Evolutionary conservation across 495 filamentous ascomycete species (phyloP), one percentile per base, ranked within the genome.

Genomic region (Penicillium psychrofluorescens): DNA sequence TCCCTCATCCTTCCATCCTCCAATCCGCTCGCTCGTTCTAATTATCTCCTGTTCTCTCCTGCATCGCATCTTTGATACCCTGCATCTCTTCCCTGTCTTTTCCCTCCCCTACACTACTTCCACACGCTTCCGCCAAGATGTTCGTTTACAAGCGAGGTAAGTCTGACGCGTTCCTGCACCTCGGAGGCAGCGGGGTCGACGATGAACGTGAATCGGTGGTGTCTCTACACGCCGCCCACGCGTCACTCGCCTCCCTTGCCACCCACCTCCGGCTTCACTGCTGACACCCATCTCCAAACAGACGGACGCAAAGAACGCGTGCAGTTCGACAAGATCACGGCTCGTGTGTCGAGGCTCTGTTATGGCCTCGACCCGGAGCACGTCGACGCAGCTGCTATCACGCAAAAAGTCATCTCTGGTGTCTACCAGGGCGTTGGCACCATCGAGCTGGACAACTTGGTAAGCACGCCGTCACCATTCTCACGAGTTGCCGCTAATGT

Each of bases 271-370:
- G n/a, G 35, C 29, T 15, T 7, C 11, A 42, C 29, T 51, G 53
- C 51, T 69, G 33, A 66, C 57, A 22, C 15, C 38, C 44, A 48
- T 41, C 41, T 28, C 49, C 38, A 33, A 46, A 41, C 50, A 97
- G 91, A 98, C 77, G 92, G 92, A 70, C 91, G 92, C 75, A 95
- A 97, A 76, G 92, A 98, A 80, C 92, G 92, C 66, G 92, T 98
- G 44, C 92, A 98, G 66, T 98, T 98, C 75, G 92, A 98, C 75
- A 98, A 98, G 72, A 98, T 98, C 78, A 97, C 92, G 48, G 92
- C 92, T 50, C 89, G 92, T 67, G 92, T 98, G 35, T 98, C 92
- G 27, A 78, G 92, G 41, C 79, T 98, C 41, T 98, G 92, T 76
- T 98, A 98, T 65, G 90, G 92, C 45, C 81, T 98, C 44, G 94